Evolutionary conservation across 73 alveolate species (phyloP).

Genomic region (Diophrys appendiculata): DNA sequence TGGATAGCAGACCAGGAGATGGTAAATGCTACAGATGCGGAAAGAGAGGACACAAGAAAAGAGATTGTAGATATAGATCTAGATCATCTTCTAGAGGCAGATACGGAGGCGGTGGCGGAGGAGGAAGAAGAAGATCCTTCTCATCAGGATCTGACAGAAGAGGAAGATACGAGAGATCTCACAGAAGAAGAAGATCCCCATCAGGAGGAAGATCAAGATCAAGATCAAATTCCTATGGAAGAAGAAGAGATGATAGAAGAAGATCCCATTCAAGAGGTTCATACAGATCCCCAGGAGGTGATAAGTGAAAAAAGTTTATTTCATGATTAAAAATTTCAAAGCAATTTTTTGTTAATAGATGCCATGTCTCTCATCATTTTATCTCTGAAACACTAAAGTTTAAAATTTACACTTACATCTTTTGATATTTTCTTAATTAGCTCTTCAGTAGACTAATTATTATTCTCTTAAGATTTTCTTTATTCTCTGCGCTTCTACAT

Average conservation of each 20-base stretch:
- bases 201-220: slow-evolving; percentile 11
- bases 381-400: too few relatives aligned
- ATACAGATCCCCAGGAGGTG: too few relatives aligned
- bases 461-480: too few relatives aligned
- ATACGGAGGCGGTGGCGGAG: not conserved
- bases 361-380: too few relatives aligned
- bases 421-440: too few relatives aligned
- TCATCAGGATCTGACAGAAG: slow-evolving; percentile 19
- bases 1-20: slow-evolving; percentile 16
- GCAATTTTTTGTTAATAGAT: too few relatives aligned
- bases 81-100: slow-evolving; percentile 18
- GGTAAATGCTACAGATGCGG: slow-evolving; percentile 29
- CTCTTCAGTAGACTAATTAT: too few relatives aligned
- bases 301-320: too few relatives aligned
- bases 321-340: too few relatives aligned
- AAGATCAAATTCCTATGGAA: not conserved
- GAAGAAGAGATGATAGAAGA: slow-evolving; percentile 6
- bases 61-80: slow-evolving; percentile 16
- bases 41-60: slow-evolving; percentile 18
- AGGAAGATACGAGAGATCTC: slow-evolving; percentile 1
- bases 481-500: too few relatives aligned
- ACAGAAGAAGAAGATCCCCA: slow-evolving; percentile 4
- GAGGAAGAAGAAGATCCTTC: slow-evolving; percentile 20
- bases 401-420: too few relatives aligned
- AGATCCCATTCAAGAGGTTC: slow-evolving; percentile 16